Base-by-base conservation (phyloP, 352 stramenopile genomes). In the Plasmopara viticola region DNA sequence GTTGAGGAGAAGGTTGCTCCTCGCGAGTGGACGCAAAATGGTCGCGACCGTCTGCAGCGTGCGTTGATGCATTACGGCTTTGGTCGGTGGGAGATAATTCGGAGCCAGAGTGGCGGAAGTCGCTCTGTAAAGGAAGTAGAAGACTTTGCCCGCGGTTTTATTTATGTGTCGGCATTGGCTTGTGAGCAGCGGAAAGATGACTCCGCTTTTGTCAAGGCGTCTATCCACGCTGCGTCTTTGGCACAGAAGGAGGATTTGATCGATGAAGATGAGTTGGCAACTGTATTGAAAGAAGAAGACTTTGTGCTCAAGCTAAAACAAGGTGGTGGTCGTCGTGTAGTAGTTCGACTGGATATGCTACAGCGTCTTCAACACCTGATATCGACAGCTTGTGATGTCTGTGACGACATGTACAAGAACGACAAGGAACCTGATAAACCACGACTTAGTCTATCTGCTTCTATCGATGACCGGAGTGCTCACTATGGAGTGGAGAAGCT, bases 51-150 rank as follows among this genome's bases (percentile, higher is more conserved):
- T 0, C 62, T 95, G 17, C 84, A 95, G 49, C 77, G 84, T 53
- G 84, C 84, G 14, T 51, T 95, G 28, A 95, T 95, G 84, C 84
- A 95, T 56, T 95, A 86, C 48, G 84, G 84, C 0, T 90, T 89
- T 55, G 78, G 81, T 13, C 76, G 84, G 2, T 95, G 84, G 84
- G 84, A 93, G 66, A 89, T 93, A 30, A 90, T 95, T 42, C 80
- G 84, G 44, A 93, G 74, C 49, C 84, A 95, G 33, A 95, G 84
- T 39, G 84, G 84, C 18, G 82, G 84, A n/a, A 92, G 80, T 62
- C 82, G 84, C 9, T 84, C 82, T 0, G 68, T 92, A 9, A 82
- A 87, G 28, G 82, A 95, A 47, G 81, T 95, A 30, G 82, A 92
- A 56, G 59, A 59, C 58, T 95, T 95, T 67, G 82, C 82, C 2